Evolutionary conservation across 1,284 basidiomycete species (phyloP), one percentile per base, ranked within the genome.

Genomic region (Hypsizygus ulmarius): DNA sequence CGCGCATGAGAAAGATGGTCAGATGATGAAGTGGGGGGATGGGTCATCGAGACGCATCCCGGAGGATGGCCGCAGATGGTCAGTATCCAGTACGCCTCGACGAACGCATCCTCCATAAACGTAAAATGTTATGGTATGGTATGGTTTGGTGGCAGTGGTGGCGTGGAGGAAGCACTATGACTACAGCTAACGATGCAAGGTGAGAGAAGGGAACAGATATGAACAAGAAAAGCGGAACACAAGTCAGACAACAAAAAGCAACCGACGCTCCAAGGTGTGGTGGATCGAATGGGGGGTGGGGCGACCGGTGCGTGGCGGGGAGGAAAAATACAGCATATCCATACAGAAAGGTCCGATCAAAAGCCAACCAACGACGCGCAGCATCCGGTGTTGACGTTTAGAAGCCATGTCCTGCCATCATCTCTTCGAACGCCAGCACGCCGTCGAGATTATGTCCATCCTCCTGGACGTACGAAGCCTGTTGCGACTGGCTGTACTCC

Each of bases 31-130:
- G 28, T 33, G 45, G 50, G 52, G n/a, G 35, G 59, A 61, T 63
- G 59, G 57, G 65, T 59, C 66, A 57, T 67, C 66, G 60, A 68
- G 66, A 67, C 64, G 58, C 61, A 64, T 63, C 62, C 56, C 38
- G 47, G 52, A 62, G 59, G 59, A 61, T 51, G 56, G 59, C 56
- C 52, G 58, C 50, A 51, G 48, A 56, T 51, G 51, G 46, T 51
- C 55, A 48, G 60, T 61, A 64, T 53, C 62, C 64, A 63, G 65
- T 63, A 67, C 64, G 59, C 60, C 63, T 62, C 64, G 62, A 66
- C 64, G 60, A 7, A 61, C 58, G 50, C 61, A 56, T 60, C 61
- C 61, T 57, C 56, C 51, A 51, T 51, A 56, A 51, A 45, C 25
- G 39, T 46, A 39, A 35, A 33, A 45, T 40, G 34, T 29, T 28